Base-by-base conservation (phyloP, 2,329 filamentous ascomycete species). In the Cladosporium austrohemisphaericum region DNA sequence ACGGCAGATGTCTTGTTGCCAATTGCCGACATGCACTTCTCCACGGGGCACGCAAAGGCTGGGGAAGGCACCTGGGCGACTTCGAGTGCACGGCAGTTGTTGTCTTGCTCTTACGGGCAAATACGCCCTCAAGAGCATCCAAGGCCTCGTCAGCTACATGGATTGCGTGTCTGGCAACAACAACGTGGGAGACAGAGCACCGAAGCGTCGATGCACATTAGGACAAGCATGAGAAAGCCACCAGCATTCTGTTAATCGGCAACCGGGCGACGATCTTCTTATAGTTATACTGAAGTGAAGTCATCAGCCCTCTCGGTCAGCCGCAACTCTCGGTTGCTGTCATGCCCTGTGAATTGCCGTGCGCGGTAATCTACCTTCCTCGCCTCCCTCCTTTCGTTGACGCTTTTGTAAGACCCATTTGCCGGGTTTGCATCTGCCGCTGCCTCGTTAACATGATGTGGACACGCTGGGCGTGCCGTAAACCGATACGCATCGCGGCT, bases 401-500 rank as follows among this genome's bases (percentile, higher is more conserved):
- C 19, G 36, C 36, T n/a, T n/a, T n/a, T n/a, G n/a, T n/a, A 38
- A 19, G 28, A 28, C 10, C 9, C 20, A 40, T 28, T 10, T 43
- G 40, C 40, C 40, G 40, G 29, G 11, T 32, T 18, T 18, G 19
- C 14, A 46, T 46, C 43, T 46, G 43, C 43, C 43, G 43, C 29
- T 23, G 20, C 43, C 41, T 46, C 43, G 31, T 22, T 20, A 14
- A 7, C 6, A 25, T 23, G 19, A 19, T 26, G 20, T 22, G 11
- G 31, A 31, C 33, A 23, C 29, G 28, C 31, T 33, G 43, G 20
- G 32, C 32, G 43, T 46, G 43, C 43, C 43, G 43, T 23, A 36
- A 14, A 22, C 43, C 43, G 43, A 46, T 45, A 45, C 33, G 40
- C 16, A 40, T 40, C 23, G 37, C 37, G 37, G 37, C 37, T 16